phyloP scores from a whole-genome alignment of 768 basidiomycete genomes.

The Podaxis rugospora region DNA sequence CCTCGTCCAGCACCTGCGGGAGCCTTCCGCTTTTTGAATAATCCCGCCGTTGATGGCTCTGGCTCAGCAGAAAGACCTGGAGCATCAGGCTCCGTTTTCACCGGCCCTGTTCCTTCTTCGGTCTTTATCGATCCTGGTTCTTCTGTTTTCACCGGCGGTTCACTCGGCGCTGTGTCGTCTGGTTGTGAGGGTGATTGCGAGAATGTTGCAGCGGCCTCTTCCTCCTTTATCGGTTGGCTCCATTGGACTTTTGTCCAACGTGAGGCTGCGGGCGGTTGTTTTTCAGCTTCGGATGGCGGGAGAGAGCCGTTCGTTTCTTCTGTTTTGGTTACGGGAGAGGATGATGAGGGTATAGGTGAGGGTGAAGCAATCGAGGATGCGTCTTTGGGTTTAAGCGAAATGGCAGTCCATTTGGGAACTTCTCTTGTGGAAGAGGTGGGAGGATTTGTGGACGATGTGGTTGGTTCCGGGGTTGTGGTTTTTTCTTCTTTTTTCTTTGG shows the following conservation, averaged over 20 bases:
- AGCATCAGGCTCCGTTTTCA: slow-evolving; percentile 11
- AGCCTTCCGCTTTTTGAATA: slow-evolving; percentile 31
- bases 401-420: slow-evolving; percentile 20
- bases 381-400: slow-evolving; percentile 19
- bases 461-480: slow-evolving; percentile 9
- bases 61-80: slow-evolving; percentile 7
- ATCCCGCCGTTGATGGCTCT: slow-evolving; percentile 13
- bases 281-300: neutral
- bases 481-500: slow-evolving; percentile 52
- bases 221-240: slow-evolving; percentile 19
- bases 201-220: slow-evolving; percentile 2
- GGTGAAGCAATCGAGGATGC: slow-evolving; percentile 2
- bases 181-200: neutral
- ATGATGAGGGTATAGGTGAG: neutral
- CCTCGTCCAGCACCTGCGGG: slow-evolving; percentile 24
- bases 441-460: slow-evolving; percentile 10
- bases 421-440: neutral
- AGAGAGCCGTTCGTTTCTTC: slow-evolving; percentile 1
- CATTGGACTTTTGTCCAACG: slow-evolving; percentile 32
- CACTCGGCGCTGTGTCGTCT: too few relatives aligned
- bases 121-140: slow-evolving; percentile 11
- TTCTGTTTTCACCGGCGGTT: slow-evolving; percentile 1
- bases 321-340: neutral
- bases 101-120: slow-evolving; percentile 13
- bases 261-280: slow-evolving; percentile 11